Percentiles rank a stretch among this genome's conserved stretches.
phyloP scores from a whole-genome alignment of 768 basidiomycete species.

The Tulasnella sp. region DNA sequence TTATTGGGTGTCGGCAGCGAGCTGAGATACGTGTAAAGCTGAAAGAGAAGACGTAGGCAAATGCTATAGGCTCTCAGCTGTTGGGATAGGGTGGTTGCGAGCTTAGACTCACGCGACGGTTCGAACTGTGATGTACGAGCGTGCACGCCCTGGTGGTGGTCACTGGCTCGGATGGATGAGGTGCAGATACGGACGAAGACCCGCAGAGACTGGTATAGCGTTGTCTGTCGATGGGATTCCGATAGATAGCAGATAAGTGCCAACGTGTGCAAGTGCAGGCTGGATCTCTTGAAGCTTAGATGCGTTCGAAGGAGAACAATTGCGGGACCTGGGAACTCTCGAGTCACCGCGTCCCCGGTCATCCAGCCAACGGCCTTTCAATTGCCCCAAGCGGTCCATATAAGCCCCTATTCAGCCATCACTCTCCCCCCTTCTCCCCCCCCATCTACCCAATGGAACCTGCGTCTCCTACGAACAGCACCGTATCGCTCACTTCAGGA shows the following conservation, averaged over 20 bases:
- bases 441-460: constrained; percentile 28
- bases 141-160: neutral
- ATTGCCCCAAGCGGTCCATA: constrained; percentile 18
- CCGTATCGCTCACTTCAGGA: constrained; percentile 20
- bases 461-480: constrained; percentile 29
- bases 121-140: neutral
- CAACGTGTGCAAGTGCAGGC: constrained; percentile 19
- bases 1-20: constrained; percentile 11
- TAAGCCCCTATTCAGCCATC: constrained; percentile 8
- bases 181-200: constrained; percentile 15
- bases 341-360: constrained; percentile 14
- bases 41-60: neutral
- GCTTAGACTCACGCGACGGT: constrained; percentile 8
- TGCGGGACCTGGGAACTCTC: constrained; percentile 17
- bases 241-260: constrained; percentile 1
- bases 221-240: neutral
- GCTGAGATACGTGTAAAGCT: constrained; percentile 1
- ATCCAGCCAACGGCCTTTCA: neutral
- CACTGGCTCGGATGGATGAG: neutral
- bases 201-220: neutral
- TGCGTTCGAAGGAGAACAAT: neutral
- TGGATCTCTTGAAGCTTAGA: neutral
- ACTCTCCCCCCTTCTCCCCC: neutral
- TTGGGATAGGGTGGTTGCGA: neutral
- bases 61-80: neutral